Conservation (phyloP, 306 rosid species). For the Ceratonia siliqua region DNA sequence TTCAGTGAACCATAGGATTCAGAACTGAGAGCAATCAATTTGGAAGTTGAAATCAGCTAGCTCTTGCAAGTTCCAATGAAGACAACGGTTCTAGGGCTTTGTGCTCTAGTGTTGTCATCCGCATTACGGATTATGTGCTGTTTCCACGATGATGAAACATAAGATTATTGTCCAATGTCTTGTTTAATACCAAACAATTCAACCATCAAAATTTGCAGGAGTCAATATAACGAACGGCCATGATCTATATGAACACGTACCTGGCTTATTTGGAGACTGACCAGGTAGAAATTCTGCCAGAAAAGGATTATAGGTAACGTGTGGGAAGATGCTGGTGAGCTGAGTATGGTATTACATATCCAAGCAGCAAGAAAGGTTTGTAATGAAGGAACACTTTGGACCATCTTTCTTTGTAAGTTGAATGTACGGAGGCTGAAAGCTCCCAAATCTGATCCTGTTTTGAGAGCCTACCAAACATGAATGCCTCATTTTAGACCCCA, state of each 20-base stretch:
- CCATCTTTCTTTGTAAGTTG: too few relatives aligned
- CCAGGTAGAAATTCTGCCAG: too few relatives aligned
- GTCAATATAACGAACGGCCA: constrained; percentile 16
- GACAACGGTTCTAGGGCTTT: constrained; percentile 36
- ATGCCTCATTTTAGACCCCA: not conserved
- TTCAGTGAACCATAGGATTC: not conserved
- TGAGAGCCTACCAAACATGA: not conserved
- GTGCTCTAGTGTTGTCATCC: constrained; percentile 11
- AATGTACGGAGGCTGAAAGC: not conserved
- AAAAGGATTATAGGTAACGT: too few relatives aligned
- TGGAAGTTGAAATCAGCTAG: not conserved
- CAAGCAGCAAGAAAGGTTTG: not conserved
- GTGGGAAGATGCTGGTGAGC: too few relatives aligned
- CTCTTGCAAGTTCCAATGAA: not conserved
- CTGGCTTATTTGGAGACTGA: too few relatives aligned
- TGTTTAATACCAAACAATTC: not conserved
- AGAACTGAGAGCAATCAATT: constrained; percentile 9
- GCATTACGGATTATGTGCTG: constrained; percentile 32
- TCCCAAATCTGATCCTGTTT: not conserved
- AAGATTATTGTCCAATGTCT: not conserved
- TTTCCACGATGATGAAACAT: not conserved
- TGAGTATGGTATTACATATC: too few relatives aligned
- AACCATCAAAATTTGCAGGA: not conserved
- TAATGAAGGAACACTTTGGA: not conserved
- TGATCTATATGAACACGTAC: not conserved